A percentile compares a stretch with the other conserved stretches of the same genome.
These are phyloP conservation scores for Phytophthora syringae DNA, from an alignment of 352 stramenopile species.

Conservation along the genomic window DNA sequence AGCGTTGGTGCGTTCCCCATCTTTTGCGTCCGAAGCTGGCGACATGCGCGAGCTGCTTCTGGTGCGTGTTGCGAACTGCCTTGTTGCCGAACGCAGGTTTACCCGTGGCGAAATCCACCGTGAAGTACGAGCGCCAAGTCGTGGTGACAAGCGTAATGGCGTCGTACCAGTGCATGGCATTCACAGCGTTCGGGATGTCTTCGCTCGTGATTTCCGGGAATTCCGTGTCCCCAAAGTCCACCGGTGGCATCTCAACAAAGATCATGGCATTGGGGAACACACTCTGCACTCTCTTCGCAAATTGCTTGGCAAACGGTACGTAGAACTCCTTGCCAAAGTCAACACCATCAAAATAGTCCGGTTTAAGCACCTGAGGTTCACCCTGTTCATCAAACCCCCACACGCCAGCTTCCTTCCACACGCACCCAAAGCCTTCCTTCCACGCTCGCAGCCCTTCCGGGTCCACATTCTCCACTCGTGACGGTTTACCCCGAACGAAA, in stretches of 20 bases:
- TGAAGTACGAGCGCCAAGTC: slow-evolving; percentile 71
- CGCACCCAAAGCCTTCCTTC: slow-evolving; percentile 55
- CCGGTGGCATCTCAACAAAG: slow-evolving; percentile 83
- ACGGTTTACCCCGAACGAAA: slow-evolving; percentile 55
- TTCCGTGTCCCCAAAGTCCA: slow-evolving; percentile 47
- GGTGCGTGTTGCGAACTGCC: slow-evolving; percentile 57
- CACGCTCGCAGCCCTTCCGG: slow-evolving; percentile 61
- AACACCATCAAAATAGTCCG: slow-evolving; percentile 66
- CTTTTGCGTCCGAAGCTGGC: slow-evolving; percentile 49
- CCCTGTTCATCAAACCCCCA: slow-evolving; percentile 50
- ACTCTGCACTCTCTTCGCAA: slow-evolving; percentile 51
- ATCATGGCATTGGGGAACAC: slow-evolving; percentile 65
- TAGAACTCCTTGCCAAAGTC: slow-evolving; percentile 80
- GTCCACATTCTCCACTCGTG: slow-evolving; percentile 51
- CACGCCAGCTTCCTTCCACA: slow-evolving; percentile 83
- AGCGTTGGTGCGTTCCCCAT: slow-evolving; percentile 52
- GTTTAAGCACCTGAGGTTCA: slow-evolving; percentile 50
- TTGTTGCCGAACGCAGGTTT: slow-evolving; percentile 62
- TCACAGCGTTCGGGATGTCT: slow-evolving; percentile 61
- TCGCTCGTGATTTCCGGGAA: slow-evolving; percentile 65
- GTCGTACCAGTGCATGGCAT: slow-evolving; percentile 92
- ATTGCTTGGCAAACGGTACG: slow-evolving; percentile 70
- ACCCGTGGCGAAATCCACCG: slow-evolving; percentile 62
- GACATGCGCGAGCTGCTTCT: slow-evolving; percentile 60
- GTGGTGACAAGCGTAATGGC: slow-evolving; percentile 84